Evolutionary conservation across 2,329 filamentous ascomycete species (phyloP), one percentile per base, ranked within the genome.

Genomic region (Cephalotrichum gorgonifer): DNA sequence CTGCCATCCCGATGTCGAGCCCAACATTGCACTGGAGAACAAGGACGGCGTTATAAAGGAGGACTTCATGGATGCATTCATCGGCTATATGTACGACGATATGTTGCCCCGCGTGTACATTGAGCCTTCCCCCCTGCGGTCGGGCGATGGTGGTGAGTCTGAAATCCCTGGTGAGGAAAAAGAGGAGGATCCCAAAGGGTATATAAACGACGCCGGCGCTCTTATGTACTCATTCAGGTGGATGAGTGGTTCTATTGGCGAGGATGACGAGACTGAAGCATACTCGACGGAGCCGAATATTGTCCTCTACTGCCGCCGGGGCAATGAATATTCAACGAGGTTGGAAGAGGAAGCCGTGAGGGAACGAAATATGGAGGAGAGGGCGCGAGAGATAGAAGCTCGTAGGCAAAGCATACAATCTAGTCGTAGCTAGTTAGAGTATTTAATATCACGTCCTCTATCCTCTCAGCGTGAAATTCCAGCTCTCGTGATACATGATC

Each of bases 41-140:
- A 8, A 41, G 23, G 45, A 41, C 31, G 45, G 45, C 8, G 45
- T 47, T 11, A 47, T 33, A 23, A 47, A 47, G 23, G 33, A 39
- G 9, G 45, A 47, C 11, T n/a, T 47, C n/a, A 17, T 47, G 12
- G 35, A 42, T 9, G 45, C n/a, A 6, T 41, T 47, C 23, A 41
- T 41, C 33, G 20, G 8, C 4, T 47, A 26, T 22, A 39, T 47
- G 33, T 47, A 47, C 12, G 33, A 33, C 4, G 45, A 39, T 11
- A n/a, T 23, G 25, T 20, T 39, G 33, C 45, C 45, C 23, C 14
- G 22, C 9, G 33, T 47, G 15, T 28, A 47, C n/a, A 41, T 28
- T 1, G 45, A 47, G 33, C 45, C 45, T 4, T 14, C 7, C 15
- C 17, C 44, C 5, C 20, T 38, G 9, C 6, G 2, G 5, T 28